Evolutionary conservation across 768 basidiomycete species (phyloP).

Genomic region (Tulasnella sp.): DNA sequence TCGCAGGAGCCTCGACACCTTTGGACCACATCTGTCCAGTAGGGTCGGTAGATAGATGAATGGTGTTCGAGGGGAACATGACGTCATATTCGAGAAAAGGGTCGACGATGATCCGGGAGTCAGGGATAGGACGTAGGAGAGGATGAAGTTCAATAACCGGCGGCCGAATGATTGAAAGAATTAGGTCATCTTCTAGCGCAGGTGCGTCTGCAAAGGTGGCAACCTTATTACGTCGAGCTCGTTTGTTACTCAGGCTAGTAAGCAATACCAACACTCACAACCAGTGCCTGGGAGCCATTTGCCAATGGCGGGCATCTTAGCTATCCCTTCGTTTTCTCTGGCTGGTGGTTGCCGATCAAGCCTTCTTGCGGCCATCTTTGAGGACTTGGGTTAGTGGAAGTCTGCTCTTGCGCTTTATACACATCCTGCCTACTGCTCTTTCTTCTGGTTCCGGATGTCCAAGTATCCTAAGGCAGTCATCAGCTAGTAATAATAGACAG

Average conservation of each 20-base stretch:
- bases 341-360: no score
- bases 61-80: conserved; percentile 16
- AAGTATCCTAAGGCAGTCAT: no score
- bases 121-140: conserved; percentile 11
- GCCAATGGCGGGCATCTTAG: neutral
- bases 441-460: no score
- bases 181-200: conserved; percentile 15
- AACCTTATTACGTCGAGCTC: no score
- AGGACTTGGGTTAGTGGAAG: no score
- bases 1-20: conserved; percentile 17
- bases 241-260: neutral
- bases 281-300: conserved; percentile 13
- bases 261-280: conserved; percentile 6
- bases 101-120: neutral
- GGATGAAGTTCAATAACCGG: conserved; percentile 15
- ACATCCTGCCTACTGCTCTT: no score
- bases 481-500: no score
- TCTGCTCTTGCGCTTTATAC: no score
- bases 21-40: conserved; percentile 16
- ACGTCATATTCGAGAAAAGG: conserved; percentile 14
- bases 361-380: no score
- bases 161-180: conserved; percentile 13
- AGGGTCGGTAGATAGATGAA: conserved; percentile 17
- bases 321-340: no score
- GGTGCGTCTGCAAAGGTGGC: conserved; percentile 9